Evolutionary conservation across 768 basidiomycete species (phyloP).

Genomic region (Termitomyces sp.): DNA sequence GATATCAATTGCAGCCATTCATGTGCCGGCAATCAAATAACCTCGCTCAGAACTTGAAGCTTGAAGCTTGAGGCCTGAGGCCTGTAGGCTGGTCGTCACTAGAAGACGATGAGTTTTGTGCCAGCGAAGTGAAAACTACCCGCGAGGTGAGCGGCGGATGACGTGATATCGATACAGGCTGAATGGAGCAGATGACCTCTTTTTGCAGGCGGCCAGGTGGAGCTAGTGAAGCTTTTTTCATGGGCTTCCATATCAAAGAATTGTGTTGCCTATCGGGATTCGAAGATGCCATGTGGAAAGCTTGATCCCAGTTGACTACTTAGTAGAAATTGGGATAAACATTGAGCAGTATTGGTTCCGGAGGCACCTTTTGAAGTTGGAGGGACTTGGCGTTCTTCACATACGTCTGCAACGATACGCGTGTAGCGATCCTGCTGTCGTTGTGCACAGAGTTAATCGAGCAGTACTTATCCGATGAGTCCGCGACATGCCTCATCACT

Average conservation of each 20-base stretch:
- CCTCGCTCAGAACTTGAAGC: background rate
- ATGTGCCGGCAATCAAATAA: background rate
- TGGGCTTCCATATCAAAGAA: background rate
- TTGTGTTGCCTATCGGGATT: too few species aligned
- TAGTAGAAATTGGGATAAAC: too few species aligned
- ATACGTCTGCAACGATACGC: too few species aligned
- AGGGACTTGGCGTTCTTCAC: background rate
- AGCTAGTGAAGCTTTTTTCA: background rate
- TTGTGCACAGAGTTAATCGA: too few species aligned
- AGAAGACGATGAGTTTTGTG: background rate
- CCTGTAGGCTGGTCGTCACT: background rate
- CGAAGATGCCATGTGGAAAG: background rate
- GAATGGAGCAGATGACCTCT: background rate
- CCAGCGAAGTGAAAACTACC: background rate
- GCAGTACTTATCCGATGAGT: too few species aligned
- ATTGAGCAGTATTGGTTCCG: too few species aligned
- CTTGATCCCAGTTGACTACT: too few species aligned
- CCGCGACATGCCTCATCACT: too few species aligned
- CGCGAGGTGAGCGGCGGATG: background rate
- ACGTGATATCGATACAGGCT: too few species aligned
- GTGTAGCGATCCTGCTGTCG: background rate
- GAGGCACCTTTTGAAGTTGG: too few species aligned
- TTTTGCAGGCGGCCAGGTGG: background rate
- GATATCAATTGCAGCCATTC: too few species aligned
- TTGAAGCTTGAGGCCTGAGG: too few species aligned